These are phyloP conservation scores for Paraconiothyrium brasiliense DNA, from an alignment of 2,329 filamentous ascomycete species.

Conservation along the genomic window DNA sequence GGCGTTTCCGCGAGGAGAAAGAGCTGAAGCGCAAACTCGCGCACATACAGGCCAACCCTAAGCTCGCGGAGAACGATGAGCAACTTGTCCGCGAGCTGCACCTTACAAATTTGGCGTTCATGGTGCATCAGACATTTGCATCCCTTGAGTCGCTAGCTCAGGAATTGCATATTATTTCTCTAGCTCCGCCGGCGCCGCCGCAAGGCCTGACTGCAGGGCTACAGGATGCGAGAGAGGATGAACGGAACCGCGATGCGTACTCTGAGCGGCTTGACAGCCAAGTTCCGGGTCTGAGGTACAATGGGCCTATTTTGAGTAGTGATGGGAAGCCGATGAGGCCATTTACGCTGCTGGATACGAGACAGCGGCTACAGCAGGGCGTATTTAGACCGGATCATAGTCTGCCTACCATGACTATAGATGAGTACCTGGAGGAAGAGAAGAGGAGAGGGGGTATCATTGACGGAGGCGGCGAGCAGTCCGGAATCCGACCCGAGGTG, in stretches of 20 bases:
- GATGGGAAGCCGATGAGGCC: slow-evolving; percentile 88
- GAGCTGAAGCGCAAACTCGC: slow-evolving; percentile 84
- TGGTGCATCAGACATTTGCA: slow-evolving; percentile 82
- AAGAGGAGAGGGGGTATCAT: slow-evolving; percentile 84
- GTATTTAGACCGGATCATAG: slow-evolving; percentile 94
- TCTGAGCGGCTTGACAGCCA: slow-evolving; percentile 77
- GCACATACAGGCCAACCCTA: slow-evolving; percentile 68
- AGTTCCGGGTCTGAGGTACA: slow-evolving; percentile 53
- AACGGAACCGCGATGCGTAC: slow-evolving; percentile 63
- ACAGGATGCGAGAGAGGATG: slow-evolving; percentile 58
- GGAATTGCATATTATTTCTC: slow-evolving; percentile 82
- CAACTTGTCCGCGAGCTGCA: slow-evolving; percentile 82
- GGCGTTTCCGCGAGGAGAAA: slow-evolving; percentile 85
- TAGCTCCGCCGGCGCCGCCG: slow-evolving; percentile 69
- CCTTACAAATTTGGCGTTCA: slow-evolving; percentile 76
- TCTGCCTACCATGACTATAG: slow-evolving; percentile 95
- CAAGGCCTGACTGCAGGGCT: slow-evolving; percentile 42
- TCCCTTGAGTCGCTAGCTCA: slow-evolving; percentile 86
- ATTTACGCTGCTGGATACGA: slow-evolving; percentile 83
- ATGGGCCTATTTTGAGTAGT: slow-evolving; percentile 77
- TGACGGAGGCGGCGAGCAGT: slow-evolving; percentile 85
- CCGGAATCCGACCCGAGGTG: slow-evolving; percentile 72
- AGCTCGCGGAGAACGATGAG: slow-evolving; percentile 77
- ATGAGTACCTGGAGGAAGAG: slow-evolving; percentile 97
- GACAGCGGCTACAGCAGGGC: slow-evolving; percentile 77